Evolutionary conservation across 306 rosid species (phyloP).

Genomic region (Comarum palustre): DNA sequence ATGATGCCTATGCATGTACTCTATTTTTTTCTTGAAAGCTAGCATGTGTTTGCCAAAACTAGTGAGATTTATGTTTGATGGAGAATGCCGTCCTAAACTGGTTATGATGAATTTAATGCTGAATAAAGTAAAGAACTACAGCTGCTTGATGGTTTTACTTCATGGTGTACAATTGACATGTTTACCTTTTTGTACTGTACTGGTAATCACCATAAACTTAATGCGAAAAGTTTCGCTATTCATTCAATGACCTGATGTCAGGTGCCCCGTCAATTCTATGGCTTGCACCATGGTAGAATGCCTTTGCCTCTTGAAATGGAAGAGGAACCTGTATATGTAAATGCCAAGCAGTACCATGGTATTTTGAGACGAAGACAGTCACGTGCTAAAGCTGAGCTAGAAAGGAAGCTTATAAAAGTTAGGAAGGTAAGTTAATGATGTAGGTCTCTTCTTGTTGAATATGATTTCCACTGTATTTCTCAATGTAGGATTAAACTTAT

Average conservation of each 20-base stretch:
- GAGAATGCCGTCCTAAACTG: neutral
- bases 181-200: neutral
- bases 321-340: slow-evolving; percentile 89
- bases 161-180: neutral
- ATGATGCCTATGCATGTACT: neutral
- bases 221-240: slow-evolving; percentile 5
- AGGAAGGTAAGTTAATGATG: slow-evolving; percentile 56
- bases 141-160: neutral
- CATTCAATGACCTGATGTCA: slow-evolving; percentile 34
- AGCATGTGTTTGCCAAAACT: neutral
- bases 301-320: slow-evolving; percentile 83
- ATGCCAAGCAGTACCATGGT: slow-evolving; percentile 94
- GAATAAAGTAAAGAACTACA: too few relatives aligned
- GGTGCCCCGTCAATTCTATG: slow-evolving; percentile 57
- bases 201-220: neutral
- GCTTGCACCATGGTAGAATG: slow-evolving; percentile 74
- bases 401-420: slow-evolving; percentile 58
- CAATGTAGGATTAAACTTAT: too few relatives aligned
- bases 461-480: too few relatives aligned
- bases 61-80: neutral
- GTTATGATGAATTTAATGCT: neutral
- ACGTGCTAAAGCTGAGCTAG: slow-evolving; percentile 84
- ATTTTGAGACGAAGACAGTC: slow-evolving; percentile 83
- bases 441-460: neutral
- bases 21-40: neutral